Base-by-base conservation (phyloP, 306 rosid genomes). In the Cyclanthera cordifolia region DNA sequence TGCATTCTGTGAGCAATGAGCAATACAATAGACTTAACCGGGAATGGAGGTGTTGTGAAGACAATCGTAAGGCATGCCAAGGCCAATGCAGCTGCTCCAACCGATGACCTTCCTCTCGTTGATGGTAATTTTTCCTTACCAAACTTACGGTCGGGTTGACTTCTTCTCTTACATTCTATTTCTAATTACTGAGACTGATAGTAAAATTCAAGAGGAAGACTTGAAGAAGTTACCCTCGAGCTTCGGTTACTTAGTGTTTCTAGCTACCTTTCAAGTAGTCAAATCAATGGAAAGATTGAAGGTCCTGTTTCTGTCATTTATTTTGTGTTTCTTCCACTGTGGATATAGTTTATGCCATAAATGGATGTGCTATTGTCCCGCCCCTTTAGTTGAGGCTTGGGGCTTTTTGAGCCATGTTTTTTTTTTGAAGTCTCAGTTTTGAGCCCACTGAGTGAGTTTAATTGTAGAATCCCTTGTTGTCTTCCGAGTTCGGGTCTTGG, bases 21-120 rank as follows among this genome's bases (percentile, higher is more conserved):
- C 66, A 95, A 92, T 65, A 63, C 84, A 45, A 74, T 89, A 83
- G 95, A 93, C 80, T 83, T 93, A 68, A 83, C 86, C 16, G 96
- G 96, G 23, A 96, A 93, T 76, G 96, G 98, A 73, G 95, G 98
- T 67, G 93, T 90, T 57, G 66, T 86, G 52, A 90, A 93, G 88
- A 87, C 81, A 70, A 80, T 86, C 30, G 67, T 86, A 59, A 87
- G 83, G 83, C 90, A 85, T 77, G 83, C 91, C 69, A 93, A 87
- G 78, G 39, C 78, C n/a, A 87, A 86, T 73, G 95, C 98, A 12
- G 73, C 75, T 50, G 82, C 81, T 76, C 95, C 98, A 10, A 80
- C 95, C 4, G 94, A 84, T 41, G 92, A 93, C 76, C 74, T 93
- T 73, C 98, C 98, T 67, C 94, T 93, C 39, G 95, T 89, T 51